Evolutionary conservation across 345 rosid species (phyloP), one percentile per base, ranked within the genome.

Genomic region (Trapa bicornis): DNA sequence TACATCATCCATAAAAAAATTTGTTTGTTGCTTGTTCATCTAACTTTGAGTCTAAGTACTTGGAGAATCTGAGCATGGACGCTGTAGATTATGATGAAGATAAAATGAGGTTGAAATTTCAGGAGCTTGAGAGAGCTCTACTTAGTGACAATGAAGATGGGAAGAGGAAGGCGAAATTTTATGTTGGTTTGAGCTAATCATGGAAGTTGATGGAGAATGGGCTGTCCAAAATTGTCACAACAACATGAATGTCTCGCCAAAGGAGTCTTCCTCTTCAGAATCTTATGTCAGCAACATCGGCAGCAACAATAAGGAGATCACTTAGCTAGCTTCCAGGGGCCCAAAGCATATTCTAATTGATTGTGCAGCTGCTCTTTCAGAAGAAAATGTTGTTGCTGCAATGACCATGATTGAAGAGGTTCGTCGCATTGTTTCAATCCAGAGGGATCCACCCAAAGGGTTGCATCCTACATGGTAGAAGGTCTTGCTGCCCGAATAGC

Each of bases 401-500:
- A 75, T 82, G 37, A 61, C 82, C 37, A 81, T 86, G 70, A 85
- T 94, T 58, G 82, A 85, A 63, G 86, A 87, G 56, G 91, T 94
- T 37, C 87, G 97, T 12, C 88, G 81, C 68, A 70, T 76, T 61
- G 99, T 91, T 45, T 94, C 97, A 2, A 81, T 94, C 70, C 99
- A 91, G 71, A 97, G 99, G 70, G 97, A 91, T 38, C 99, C 99
- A 42, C 77, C 42, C 87, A 86, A 79, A 86, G 99, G 75, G 86
- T 89, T 4, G 97, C 99, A 1, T 97, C 99, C 52, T 94, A 94
- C 85, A 91, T 91, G 97, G 90, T 89, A 5, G 99, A 94, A 85
- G 97, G 99, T 64, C 84, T 94, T 70, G 99, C 95, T 29, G 99
- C 99, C 61, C 85, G 92, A 56, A 82, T 94, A 87, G 93, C 97